Percentiles rank a stretch among this genome's conserved stretches.
Conservation (phyloP, 768 basidiomycete species). For the Tylopilus intermedius region DNA sequence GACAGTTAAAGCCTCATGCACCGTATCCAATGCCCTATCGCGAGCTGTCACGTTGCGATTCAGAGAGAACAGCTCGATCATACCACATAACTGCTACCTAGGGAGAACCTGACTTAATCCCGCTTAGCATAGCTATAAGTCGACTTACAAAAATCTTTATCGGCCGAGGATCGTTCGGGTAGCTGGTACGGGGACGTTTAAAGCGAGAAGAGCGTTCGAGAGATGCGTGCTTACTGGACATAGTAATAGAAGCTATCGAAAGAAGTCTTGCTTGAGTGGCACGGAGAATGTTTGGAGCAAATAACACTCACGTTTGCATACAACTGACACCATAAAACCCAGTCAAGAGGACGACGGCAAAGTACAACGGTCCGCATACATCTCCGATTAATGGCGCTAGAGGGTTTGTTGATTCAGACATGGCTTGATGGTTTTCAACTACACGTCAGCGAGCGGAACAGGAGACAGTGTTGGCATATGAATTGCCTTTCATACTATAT, state of each 20-base stretch:
- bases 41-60: background rate
- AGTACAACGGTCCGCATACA: background rate
- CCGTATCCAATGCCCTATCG: conserved; percentile 8
- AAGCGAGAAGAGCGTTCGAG: background rate
- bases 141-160: conserved; percentile 5
- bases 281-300: no score
- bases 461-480: background rate
- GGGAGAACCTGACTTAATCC: background rate
- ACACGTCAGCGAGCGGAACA: background rate
- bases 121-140: no score
- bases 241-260: conserved; percentile 9
- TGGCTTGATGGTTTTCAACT: background rate
- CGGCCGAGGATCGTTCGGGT: background rate
- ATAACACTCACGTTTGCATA: conserved; percentile 9
- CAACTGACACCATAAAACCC: conserved; percentile 5
- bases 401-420: background rate
- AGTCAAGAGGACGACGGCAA: background rate
- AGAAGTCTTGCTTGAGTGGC: background rate
- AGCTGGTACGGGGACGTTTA: background rate
- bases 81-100: conserved; percentile 16
- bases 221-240: background rate
- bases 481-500: background rate
- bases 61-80: background rate
- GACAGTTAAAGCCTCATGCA: conserved; percentile 6
- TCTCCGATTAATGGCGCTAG: background rate